A percentile compares a stretch with the other conserved stretches of the same genome.
These are phyloP conservation scores for Gossypium laxum DNA, from an alignment of 441 rosid species.

Conservation along the genomic window DNA sequence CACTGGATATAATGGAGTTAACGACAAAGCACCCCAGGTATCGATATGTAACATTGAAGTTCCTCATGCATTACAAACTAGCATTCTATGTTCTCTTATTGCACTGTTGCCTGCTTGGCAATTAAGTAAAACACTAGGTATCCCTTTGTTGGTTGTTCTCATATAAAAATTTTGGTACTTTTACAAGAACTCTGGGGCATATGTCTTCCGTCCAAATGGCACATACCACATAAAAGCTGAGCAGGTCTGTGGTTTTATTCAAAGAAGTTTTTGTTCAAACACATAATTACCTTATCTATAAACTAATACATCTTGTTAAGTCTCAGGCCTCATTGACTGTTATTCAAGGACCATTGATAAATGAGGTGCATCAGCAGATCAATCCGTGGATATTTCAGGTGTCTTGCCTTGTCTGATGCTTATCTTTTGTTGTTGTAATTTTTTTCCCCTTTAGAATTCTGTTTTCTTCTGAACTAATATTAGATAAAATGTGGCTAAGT, in stretches of 20 bases:
- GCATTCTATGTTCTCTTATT: conserved; percentile 1
- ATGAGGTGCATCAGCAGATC: conserved; percentile 81
- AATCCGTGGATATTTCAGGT: conserved; percentile 95
- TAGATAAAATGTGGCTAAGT: background rate
- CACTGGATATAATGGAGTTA: conserved; percentile 59
- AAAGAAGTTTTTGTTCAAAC: conserved; percentile 3
- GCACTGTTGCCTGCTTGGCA: background rate
- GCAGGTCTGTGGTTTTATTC: conserved; percentile 43
- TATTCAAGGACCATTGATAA: conserved; percentile 61
- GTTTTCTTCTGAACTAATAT: background rate
- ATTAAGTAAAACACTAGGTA: conserved; percentile 7
- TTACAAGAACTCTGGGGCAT: conserved; percentile 76
- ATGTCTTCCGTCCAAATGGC: conserved; percentile 94
- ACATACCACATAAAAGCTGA: conserved; percentile 50
- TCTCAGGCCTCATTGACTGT: conserved; percentile 64
- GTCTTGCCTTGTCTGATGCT: conserved; percentile 4
- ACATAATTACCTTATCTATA: conserved; percentile 12
- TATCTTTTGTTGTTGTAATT: background rate
- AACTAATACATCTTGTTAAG: conserved; percentile 15
- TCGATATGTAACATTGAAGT: conserved; percentile 5
- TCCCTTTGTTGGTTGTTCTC: conserved; percentile 10
- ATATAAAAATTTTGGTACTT: conserved; percentile 11
- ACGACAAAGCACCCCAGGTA: conserved; percentile 75
- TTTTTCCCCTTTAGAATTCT: background rate
- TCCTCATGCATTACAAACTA: conserved; percentile 5